Evolutionary conservation across 2,329 filamentous ascomycete species (phyloP), one percentile per base, ranked within the genome.

Genomic region (Leptographium wingfieldii): DNA sequence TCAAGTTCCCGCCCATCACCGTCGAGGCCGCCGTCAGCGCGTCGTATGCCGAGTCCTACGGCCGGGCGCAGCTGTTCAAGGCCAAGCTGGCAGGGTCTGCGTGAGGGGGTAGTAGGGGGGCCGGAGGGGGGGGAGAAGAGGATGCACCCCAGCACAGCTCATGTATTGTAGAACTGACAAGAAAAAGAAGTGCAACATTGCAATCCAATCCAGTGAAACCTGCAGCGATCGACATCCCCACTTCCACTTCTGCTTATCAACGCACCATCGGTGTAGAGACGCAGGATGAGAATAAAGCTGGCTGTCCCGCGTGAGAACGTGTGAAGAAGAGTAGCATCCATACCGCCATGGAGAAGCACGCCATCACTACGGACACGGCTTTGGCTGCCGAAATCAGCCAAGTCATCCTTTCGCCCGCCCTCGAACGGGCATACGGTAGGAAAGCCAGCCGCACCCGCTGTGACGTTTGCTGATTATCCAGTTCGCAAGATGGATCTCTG

Each of bases 401-500:
- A n/a, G 4, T 52, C 11, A 12, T 6, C 22, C 25, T 52, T 11
- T 14, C 22, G 5, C 22, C 49, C 5, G 49, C 49, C 25, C 49
- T 52, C 27, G 27, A 52, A 9, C 49, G 49, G 49, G n/a, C 49
- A 12, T 52, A 52, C 22, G 49, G 49, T 52, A 48, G 4, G 43
- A 10, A 4, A n/a, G 43, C 43, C 3, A 2, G 19, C 19, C 3
- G 19, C n/a, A n/a, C 19, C 6, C 9, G 19, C 9, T 9, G 19
- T 27, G 22, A n/a, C 5, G 11, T 2, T 10, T 9, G 25, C 38
- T 56, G 22, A 43, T n/a, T 3, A 5, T 3, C 6, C n/a, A 56
- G 38, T 29, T 12, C 55, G 69, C 62, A 73, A 77, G 67, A 69
- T 77, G 59, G 76, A 77, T 59, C 61, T 71, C 12, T 74, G 69